Conservation (phyloP, 345 rosid species). For the Barbarea vulgaris region DNA sequence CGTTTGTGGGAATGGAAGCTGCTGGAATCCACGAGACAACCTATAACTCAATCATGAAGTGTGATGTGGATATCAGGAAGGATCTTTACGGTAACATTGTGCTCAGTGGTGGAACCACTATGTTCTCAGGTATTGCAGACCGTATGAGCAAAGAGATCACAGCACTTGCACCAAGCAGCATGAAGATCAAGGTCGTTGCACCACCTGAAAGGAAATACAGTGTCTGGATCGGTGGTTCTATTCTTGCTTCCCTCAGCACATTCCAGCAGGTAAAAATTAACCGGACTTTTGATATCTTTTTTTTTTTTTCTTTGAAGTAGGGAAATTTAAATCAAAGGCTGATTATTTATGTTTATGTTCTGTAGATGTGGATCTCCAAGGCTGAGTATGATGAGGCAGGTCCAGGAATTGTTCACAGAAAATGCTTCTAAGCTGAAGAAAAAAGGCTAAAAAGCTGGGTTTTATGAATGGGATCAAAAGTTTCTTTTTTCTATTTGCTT, state of each 20-base stretch:
- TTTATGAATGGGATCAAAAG: slow-evolving; percentile 40
- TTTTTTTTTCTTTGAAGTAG: too few relatives aligned
- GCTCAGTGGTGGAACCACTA: slow-evolving; percentile 77
- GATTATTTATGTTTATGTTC: background rate
- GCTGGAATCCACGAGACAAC: slow-evolving; percentile 75
- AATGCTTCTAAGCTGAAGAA: slow-evolving; percentile 43
- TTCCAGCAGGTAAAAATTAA: slow-evolving; percentile 59
- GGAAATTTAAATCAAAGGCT: background rate
- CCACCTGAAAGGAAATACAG: slow-evolving; percentile 80
- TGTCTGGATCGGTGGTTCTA: slow-evolving; percentile 83
- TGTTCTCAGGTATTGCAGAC: slow-evolving; percentile 75
- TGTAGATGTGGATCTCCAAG: slow-evolving; percentile 47
- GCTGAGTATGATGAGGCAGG: slow-evolving; percentile 47
- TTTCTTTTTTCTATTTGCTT: slow-evolving; percentile 37
- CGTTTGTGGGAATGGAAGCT: slow-evolving; percentile 72
- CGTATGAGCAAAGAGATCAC: slow-evolving; percentile 83
- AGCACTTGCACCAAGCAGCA: slow-evolving; percentile 73
- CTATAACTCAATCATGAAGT: slow-evolving; percentile 68
- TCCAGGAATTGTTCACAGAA: slow-evolving; percentile 48
- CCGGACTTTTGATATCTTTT: too few relatives aligned
- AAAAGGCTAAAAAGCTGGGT: slow-evolving; percentile 22
- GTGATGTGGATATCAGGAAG: slow-evolving; percentile 59
- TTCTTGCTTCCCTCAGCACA: slow-evolving; percentile 78
- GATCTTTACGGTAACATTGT: slow-evolving; percentile 66
- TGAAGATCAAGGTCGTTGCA: slow-evolving; percentile 80